Conservation (phyloP, 768 basidiomycete species). For the Chalciporus chontae region DNA sequence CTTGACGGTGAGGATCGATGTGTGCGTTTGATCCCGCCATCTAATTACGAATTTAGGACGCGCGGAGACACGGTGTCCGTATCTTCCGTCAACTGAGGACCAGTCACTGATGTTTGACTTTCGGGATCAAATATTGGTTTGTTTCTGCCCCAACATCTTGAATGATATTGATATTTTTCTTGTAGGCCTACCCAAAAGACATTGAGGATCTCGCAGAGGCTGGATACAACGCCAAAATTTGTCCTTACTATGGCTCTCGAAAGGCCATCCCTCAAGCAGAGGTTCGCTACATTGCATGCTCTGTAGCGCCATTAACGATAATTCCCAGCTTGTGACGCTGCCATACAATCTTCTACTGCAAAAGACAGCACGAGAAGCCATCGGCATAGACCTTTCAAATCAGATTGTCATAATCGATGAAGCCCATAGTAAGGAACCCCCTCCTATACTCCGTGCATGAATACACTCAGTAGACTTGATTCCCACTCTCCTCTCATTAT, state of each 20-base stretch:
- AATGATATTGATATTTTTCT: neutral
- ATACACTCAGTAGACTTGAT: slow-evolving; percentile 64
- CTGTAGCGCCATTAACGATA: neutral
- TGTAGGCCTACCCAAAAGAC: slow-evolving; percentile 82
- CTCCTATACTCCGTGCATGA: neutral
- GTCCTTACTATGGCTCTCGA: slow-evolving; percentile 92
- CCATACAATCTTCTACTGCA: slow-evolving; percentile 93
- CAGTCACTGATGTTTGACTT: slow-evolving; percentile 74
- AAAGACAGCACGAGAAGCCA: slow-evolving; percentile 75
- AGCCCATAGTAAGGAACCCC: slow-evolving; percentile 76
- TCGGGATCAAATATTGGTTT: slow-evolving; percentile 80
- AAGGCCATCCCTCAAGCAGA: slow-evolving; percentile 88
- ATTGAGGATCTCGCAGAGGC: slow-evolving; percentile 86
- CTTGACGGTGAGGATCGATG: slow-evolving; percentile 48
- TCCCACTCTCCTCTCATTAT: slow-evolving; percentile 83
- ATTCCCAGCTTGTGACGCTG: slow-evolving; percentile 72
- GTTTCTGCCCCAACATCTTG: neutral
- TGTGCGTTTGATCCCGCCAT: neutral
- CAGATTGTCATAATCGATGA: slow-evolving; percentile 93
- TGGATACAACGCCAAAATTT: slow-evolving; percentile 67
- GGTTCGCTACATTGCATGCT: slow-evolving; percentile 38
- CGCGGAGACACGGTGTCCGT: slow-evolving; percentile 67
- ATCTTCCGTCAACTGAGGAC: slow-evolving; percentile 69
- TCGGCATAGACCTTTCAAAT: slow-evolving; percentile 80
- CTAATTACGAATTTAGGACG: slow-evolving; percentile 41